Conservation (phyloP, 1,284 basidiomycete species). For the Schizopora paradoxa region DNA sequence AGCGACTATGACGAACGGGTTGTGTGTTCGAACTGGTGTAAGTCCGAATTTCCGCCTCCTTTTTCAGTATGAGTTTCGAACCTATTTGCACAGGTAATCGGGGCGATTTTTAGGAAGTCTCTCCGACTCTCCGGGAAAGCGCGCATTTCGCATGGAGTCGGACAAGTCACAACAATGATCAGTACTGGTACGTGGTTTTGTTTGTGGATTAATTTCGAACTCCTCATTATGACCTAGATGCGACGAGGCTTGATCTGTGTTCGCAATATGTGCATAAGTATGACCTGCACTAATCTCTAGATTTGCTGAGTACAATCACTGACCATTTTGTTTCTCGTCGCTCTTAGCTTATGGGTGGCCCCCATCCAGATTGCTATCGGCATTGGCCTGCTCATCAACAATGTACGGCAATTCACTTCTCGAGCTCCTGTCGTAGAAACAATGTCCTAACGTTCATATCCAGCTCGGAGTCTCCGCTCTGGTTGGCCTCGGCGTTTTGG, state of each 20-base stretch:
- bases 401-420: constrained; percentile 34
- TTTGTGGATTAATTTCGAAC: not conserved
- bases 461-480: constrained; percentile 66
- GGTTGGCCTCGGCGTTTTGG: constrained; percentile 61
- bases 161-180: constrained; percentile 70
- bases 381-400: constrained; percentile 58
- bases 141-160: constrained; percentile 52
- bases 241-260: constrained; percentile 46
- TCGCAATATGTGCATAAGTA: constrained; percentile 46
- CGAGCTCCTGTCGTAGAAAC: not conserved
- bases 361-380: constrained; percentile 60
- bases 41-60: constrained; percentile 17
- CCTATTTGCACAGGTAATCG: constrained; percentile 43
- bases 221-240: constrained; percentile 31
- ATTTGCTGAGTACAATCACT: constrained; percentile 2
- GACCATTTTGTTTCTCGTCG: constrained; percentile 15
- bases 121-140: constrained; percentile 63
- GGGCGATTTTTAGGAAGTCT: constrained; percentile 67
- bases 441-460: constrained; percentile 17
- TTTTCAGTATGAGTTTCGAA: constrained; percentile 12
- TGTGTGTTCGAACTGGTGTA: constrained; percentile 47
- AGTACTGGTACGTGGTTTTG: constrained; percentile 32
- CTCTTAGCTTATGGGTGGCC: constrained; percentile 45
- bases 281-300: too few relatives aligned
- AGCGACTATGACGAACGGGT: constrained; percentile 49